phyloP scores from a whole-genome alignment of 2,329 filamentous ascomycete species.

The Sporothrix mexicana region DNA sequence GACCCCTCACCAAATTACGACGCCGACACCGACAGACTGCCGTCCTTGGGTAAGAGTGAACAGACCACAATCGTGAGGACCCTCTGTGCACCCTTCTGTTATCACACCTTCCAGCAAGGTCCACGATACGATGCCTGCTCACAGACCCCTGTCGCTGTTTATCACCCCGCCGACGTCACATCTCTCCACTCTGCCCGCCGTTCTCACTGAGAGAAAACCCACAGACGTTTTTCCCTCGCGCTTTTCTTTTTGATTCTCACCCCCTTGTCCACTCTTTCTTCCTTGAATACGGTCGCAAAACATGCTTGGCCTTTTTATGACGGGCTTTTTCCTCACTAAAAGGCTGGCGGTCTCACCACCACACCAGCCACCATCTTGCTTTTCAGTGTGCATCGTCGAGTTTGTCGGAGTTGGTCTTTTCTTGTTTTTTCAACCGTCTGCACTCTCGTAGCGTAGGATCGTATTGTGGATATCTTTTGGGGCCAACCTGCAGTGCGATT shows the following conservation, averaged over 20 bases:
- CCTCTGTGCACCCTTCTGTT: background rate
- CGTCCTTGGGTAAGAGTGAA: background rate
- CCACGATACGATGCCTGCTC: too few species aligned
- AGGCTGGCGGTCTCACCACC: background rate
- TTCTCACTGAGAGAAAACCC: background rate
- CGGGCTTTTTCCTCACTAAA: background rate
- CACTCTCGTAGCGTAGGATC: slow-evolving; percentile 12
- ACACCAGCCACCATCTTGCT: slow-evolving; percentile 1
- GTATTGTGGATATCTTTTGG: background rate
- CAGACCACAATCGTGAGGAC: slow-evolving; percentile 5
- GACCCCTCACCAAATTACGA: background rate
- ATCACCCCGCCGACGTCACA: slow-evolving; percentile 27
- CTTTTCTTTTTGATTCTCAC: slow-evolving; percentile 2
- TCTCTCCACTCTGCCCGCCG: slow-evolving; percentile 8
- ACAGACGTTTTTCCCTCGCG: background rate
- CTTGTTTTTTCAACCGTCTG: background rate
- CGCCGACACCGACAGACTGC: slow-evolving; percentile 4
- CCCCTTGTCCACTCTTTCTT: slow-evolving; percentile 1
- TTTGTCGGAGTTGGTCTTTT: background rate
- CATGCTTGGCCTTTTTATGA: background rate
- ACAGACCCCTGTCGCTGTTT: background rate
- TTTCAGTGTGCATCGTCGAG: slow-evolving; percentile 10
- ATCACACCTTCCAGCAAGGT: background rate
- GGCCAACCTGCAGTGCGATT: slow-evolving; percentile 3
- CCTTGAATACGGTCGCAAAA: background rate